phyloP scores from a whole-genome alignment of 129 eudicot genomes.

The Ambrosia trifida region DNA sequence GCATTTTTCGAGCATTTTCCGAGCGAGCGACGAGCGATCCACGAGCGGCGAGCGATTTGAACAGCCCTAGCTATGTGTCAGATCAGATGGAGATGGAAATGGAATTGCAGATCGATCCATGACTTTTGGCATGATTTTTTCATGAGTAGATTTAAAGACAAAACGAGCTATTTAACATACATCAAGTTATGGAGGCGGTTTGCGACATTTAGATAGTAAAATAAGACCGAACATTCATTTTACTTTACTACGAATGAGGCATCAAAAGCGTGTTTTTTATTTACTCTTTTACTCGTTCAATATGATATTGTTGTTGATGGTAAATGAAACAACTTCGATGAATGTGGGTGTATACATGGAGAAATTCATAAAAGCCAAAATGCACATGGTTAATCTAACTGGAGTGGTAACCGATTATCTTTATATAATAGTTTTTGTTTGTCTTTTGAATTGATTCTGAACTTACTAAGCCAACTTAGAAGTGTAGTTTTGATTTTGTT shows the following conservation, averaged over 20 bases:
- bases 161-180: background rate
- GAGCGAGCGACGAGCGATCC: too few species aligned
- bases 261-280: background rate
- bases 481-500: too few species aligned
- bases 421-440: too few species aligned
- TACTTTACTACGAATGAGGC: slow-evolving; percentile 24
- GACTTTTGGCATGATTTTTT: background rate
- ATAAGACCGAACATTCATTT: slow-evolving; percentile 13
- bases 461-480: too few species aligned
- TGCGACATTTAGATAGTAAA: slow-evolving; percentile 19
- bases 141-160: background rate
- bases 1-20: too few species aligned
- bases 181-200: background rate
- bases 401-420: too few species aligned
- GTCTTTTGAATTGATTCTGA: too few species aligned
- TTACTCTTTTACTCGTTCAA: background rate
- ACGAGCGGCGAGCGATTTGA: too few species aligned
- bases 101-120: slow-evolving; percentile 3
- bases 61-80: background rate
- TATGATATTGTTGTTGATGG: slow-evolving; percentile 12
- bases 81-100: slow-evolving; percentile 9
- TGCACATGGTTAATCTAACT: too few species aligned
- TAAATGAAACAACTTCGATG: slow-evolving; percentile 13
- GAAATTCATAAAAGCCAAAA: too few species aligned
- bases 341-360: background rate